A percentile compares a stretch with the other conserved stretches of the same genome.
phyloP scores from a whole-genome alignment of 2,329 filamentous ascomycete species.

The Diplodia corticola region DNA sequence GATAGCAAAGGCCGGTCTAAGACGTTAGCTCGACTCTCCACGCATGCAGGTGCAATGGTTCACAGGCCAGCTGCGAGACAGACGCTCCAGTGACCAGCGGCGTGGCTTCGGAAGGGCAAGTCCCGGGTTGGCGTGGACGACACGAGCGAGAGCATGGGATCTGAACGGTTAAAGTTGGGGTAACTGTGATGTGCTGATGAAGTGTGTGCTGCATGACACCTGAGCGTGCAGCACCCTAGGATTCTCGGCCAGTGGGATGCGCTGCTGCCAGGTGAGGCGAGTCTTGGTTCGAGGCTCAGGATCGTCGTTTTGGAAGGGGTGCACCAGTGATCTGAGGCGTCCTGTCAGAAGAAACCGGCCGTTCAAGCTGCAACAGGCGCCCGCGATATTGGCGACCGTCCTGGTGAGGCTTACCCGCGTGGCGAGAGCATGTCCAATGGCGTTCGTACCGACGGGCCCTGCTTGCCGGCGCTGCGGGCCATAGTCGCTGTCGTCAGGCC shows the following conservation, averaged over 20 bases:
- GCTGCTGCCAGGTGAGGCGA: not conserved
- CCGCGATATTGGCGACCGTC: not conserved
- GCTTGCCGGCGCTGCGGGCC: not conserved
- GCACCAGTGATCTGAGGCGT: not conserved
- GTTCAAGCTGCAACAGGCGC: constrained; percentile 1
- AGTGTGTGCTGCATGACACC: constrained; percentile 16
- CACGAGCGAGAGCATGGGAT: not conserved
- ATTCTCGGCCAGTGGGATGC: not conserved
- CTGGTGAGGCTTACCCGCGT: constrained; percentile 15
- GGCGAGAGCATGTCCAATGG: constrained; percentile 10
- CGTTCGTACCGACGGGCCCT: constrained; percentile 1
- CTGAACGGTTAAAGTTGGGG: not conserved
- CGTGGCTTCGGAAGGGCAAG: not conserved
- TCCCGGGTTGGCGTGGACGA: not conserved
- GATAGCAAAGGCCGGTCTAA: not conserved
- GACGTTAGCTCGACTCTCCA: not conserved
- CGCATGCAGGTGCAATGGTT: not conserved
- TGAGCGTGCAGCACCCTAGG: constrained; percentile 5
- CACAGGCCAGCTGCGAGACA: not conserved
- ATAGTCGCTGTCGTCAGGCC: constrained; percentile 8
- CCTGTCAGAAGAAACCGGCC: constrained; percentile 2
- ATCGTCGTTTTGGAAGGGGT: constrained; percentile 8
- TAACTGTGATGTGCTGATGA: constrained; percentile 2
- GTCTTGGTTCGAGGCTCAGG: not conserved
- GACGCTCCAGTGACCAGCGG: not conserved